Evolutionary conservation across 2,329 filamentous ascomycete species (phyloP).

Genomic region (Paracamarosporium sp.): DNA sequence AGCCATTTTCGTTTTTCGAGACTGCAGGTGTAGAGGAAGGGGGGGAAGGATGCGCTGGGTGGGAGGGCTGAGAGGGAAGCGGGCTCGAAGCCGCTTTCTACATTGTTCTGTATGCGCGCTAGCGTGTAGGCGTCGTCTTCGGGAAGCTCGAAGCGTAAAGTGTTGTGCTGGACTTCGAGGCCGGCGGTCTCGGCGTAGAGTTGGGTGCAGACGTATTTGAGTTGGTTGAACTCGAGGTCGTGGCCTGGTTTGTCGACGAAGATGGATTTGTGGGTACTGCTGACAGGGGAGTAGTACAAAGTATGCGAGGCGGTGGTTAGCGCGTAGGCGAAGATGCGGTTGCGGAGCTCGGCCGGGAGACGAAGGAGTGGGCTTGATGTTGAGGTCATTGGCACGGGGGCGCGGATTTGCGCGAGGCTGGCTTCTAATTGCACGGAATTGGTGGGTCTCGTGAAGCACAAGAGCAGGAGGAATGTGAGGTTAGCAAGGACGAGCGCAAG

Average conservation of each 20-base stretch:
- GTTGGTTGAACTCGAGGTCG: slow-evolving; percentile 6
- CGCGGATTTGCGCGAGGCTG: neutral
- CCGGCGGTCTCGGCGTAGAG: slow-evolving; percentile 3
- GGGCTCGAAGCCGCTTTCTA: neutral
- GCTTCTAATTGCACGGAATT: neutral
- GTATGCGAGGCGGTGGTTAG: neutral
- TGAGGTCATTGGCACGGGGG: neutral
- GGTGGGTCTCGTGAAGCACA: neutral
- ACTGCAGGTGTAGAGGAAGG: slow-evolving; percentile 1
- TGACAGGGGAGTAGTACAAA: neutral
- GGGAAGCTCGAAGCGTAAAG: slow-evolving; percentile 2
- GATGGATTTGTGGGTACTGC: neutral
- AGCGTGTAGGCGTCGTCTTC: neutral
- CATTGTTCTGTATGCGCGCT: neutral
- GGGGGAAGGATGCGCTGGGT: neutral
- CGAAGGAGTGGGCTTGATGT: neutral
- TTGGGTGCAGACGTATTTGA: slow-evolving; percentile 7
- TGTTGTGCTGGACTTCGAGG: slow-evolving; percentile 3
- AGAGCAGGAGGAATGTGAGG: no score
- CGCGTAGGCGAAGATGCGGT: slow-evolving; percentile 1
- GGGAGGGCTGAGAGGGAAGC: neutral
- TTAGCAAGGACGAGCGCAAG: neutral
- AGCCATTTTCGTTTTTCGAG: neutral
- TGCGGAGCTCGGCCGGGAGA: slow-evolving; percentile 1
- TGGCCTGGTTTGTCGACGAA: neutral